These are phyloP conservation scores for Wickerhamiella alocasiicola DNA, from an alignment of 805 yeast genomes.

Conservation along the genomic window DNA sequence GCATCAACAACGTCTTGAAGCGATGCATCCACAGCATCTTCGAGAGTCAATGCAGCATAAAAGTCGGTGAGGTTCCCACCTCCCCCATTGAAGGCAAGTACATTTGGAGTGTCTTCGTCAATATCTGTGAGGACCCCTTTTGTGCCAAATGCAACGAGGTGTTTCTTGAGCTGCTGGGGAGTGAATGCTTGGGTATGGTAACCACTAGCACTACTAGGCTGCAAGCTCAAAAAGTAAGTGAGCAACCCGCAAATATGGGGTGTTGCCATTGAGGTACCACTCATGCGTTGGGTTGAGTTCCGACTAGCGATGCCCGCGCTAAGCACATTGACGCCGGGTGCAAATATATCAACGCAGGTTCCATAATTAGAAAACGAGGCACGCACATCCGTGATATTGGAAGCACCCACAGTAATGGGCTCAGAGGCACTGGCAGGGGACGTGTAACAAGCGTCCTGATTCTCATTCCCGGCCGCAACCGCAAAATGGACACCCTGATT, in stretches of 20 bases:
- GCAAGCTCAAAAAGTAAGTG: background rate
- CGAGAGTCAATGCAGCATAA: constrained; percentile 1
- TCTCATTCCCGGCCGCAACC: constrained; percentile 3
- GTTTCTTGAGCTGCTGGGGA: constrained; percentile 1
- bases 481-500: background rate
- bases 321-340: background rate
- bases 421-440: background rate
- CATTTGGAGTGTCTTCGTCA: background rate
- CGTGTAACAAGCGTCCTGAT: background rate
- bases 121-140: background rate
- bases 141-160: background rate
- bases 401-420: background rate
- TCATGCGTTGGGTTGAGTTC: background rate
- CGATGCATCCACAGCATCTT: constrained; percentile 5
- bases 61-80: background rate
- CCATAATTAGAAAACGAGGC: constrained; percentile 2
- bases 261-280: constrained; percentile 2
- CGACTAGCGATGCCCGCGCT: background rate
- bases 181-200: background rate
- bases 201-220: background rate
- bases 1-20: background rate
- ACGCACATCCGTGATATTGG: background rate
- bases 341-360: background rate
- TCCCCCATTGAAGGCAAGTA: constrained; percentile 1
- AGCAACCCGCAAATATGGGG: background rate